Conservation (phyloP, 2,329 filamentous ascomycete species). For the Fusarium nygamai region DNA sequence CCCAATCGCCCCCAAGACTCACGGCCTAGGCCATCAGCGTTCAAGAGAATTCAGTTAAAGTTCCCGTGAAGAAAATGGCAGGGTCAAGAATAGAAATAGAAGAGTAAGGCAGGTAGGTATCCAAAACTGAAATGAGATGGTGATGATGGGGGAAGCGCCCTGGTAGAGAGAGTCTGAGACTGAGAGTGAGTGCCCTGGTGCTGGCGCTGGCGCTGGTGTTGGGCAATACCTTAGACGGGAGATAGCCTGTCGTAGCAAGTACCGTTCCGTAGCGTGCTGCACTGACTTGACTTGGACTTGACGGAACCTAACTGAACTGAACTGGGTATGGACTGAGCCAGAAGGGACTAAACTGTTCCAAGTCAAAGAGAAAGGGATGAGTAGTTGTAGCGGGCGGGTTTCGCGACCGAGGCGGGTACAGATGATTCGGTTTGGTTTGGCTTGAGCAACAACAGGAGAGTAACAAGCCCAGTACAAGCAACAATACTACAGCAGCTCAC, state of each 20-base stretch:
- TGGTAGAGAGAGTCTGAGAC: constrained; percentile 2
- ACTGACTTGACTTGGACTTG: background rate
- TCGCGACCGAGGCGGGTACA: constrained; percentile 37
- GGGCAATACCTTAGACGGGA: background rate
- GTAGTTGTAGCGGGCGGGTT: constrained; percentile 22
- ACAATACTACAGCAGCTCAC: background rate
- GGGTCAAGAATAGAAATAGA: constrained; percentile 31
- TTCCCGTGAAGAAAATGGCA: constrained; percentile 18
- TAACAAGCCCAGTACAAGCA: background rate
- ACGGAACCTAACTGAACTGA: background rate
- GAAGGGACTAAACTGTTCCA: constrained; percentile 19
- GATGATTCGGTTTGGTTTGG: constrained; percentile 12
- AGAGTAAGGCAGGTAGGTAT: background rate
- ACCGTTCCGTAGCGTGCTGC: constrained; percentile 8
- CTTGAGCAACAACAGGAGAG: background rate
- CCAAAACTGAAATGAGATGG: constrained; percentile 34
- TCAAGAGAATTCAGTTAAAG: constrained; percentile 8
- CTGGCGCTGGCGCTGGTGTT: background rate
- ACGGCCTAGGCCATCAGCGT: constrained; percentile 50
- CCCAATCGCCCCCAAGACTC: constrained; percentile 51
- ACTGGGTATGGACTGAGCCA: background rate
- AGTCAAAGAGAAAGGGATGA: constrained; percentile 33
- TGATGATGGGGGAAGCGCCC: constrained; percentile 31
- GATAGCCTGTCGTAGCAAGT: constrained; percentile 22
- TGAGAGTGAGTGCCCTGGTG: background rate